Base-by-base conservation (phyloP, 129 eudicot genomes). In the Escallonia rubra region DNA sequence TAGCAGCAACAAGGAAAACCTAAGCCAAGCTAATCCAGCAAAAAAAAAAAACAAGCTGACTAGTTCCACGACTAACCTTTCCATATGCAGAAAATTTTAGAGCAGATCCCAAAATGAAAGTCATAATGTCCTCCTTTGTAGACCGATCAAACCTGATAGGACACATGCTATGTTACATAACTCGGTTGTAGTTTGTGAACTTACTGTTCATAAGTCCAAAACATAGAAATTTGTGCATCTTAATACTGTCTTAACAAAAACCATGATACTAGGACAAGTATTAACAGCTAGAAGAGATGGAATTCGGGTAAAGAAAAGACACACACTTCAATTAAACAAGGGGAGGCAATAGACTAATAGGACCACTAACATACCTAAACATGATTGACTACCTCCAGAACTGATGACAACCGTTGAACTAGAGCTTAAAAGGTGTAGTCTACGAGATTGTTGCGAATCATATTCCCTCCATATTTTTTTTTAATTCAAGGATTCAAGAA, bases 81-180 rank as follows among this genome's bases (percentile, higher is more conserved):
- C 88, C 95, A 57, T 80, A 86, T 62, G 86, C 76, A 68, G 82
- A 74, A 63, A 89, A 79, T 46, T 70, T 63, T 41, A 82, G 79
- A 41, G 88, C 87, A 49, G 85, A 81, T 23, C 78, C 64, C 66
- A 86, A 43, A 60, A 93, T 75, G 76, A 80, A 89, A 43, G 16
- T 65, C 65, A 86, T 72, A 57, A 93, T 80, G 43, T 72, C 74
- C 47, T 82, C 71, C 60, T 80, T 84, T 38, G 85, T 75, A 47
- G 86, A 64, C 79, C 76, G 80, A 46, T 84, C 84, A 78, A 90
- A 90, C 63, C 96, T 90, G 88, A 68, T 70, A 50, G 68, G 50
- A 8, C 40, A 63, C 8, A 54, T 60, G 1, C 34, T 23, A 23
- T 23, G 34, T 23, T 23, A 23, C 34, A 23, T 23, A 43, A 74